Base-by-base conservation (phyloP, 495 filamentous ascomycete species). In the Penicillium salamii region DNA sequence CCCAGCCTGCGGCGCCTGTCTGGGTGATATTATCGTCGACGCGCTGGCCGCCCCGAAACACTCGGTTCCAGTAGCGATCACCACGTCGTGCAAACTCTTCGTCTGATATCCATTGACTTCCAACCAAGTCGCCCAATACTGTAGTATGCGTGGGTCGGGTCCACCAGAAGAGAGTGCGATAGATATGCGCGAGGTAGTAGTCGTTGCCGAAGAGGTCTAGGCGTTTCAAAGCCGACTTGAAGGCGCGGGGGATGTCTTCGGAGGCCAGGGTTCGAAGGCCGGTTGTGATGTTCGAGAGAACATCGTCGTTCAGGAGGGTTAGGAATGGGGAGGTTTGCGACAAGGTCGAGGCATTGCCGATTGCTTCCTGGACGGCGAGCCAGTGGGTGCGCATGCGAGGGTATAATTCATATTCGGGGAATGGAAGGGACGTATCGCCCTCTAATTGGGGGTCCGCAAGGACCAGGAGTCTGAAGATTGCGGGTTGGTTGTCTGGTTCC, bases 381-480 rank as follows among this genome's bases (percentile, higher is more conserved):
- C 79, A 76, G 46, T 85, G 75, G 52, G 66, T 73, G 19, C 62
- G 61, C 18, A 82, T 57, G 52, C 86, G 79, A 1, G 84, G 83
- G 26, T 87, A 76, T 21, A 77, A 66, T 46, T 80, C 76, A 51
- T 82, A 74, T 33, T 82, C 74, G 5, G 79, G 71, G 42, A 79
- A 76, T 12, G 80, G 80, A 24, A 96, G 83, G 3, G 87, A 88
- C 12, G 88, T 88, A 64, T 96, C 90, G 57, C 93, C 93, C 67
- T 98, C 93, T 20, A 98, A 79, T 62, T 98, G 93, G 1, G 93
- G 93, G 71, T 98, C 93, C 48, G 86, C 93, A 36, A 98, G 83
- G 11, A 90, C 83, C 19, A 98, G 86, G 3, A 98, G 83, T 23
- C 93, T 79, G 67, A 98, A 96, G 83, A 90, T 53, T 49, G 56